Evolutionary conservation across 306 rosid species (phyloP).

Genomic region (Morella rubra): DNA sequence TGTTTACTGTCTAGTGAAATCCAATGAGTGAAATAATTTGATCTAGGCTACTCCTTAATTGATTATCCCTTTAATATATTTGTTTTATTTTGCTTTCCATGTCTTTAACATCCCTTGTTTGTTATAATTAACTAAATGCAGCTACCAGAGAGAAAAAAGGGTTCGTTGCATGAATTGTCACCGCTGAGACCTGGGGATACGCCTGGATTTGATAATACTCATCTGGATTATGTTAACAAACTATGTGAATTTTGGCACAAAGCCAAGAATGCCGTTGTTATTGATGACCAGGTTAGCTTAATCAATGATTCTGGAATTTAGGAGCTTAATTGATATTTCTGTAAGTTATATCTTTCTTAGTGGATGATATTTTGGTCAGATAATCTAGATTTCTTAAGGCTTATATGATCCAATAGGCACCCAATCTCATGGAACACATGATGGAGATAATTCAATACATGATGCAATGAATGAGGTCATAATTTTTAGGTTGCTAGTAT

Average conservation of each 20-base stretch:
- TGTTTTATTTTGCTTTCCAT: constrained; percentile 7
- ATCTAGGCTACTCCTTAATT: background rate
- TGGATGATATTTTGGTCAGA: constrained; percentile 2
- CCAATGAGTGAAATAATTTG: too few species aligned
- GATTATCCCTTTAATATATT: background rate
- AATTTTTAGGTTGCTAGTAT: too few species aligned
- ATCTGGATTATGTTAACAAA: constrained; percentile 49
- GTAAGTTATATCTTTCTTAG: constrained; percentile 2
- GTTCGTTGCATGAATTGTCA: constrained; percentile 35
- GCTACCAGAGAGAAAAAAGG: constrained; percentile 33
- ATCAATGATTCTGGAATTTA: background rate
- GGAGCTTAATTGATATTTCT: constrained; percentile 3
- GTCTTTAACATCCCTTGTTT: constrained; percentile 18
- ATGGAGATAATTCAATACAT: background rate
- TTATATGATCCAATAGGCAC: background rate
- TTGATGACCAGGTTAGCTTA: constrained; percentile 56
- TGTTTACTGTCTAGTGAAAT: too few species aligned
- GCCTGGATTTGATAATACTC: constrained; percentile 29
- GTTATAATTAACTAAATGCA: constrained; percentile 35
- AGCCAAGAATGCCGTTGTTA: constrained; percentile 52
- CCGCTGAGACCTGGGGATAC: constrained; percentile 34
- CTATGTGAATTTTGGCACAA: constrained; percentile 47
- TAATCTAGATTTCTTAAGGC: background rate
- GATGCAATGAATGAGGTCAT: too few species aligned
- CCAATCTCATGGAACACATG: background rate